Conservation (phyloP, 208 protist species). For the Spongospora subterranea region DNA sequence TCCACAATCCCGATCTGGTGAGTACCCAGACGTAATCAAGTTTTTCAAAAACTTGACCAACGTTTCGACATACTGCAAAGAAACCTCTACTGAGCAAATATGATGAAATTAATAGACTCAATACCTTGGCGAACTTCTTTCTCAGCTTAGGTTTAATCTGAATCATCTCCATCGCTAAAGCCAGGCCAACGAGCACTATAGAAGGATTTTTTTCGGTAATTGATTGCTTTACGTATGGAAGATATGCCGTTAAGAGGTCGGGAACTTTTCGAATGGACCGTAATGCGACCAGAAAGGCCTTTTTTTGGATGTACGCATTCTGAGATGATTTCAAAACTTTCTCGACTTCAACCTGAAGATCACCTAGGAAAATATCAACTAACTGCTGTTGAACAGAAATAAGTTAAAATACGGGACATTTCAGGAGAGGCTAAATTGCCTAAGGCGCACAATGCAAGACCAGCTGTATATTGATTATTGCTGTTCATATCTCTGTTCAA, state of each 20-base stretch:
- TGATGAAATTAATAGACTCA: neutral
- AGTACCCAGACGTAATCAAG: conserved; percentile 88
- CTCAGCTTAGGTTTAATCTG: conserved; percentile 67
- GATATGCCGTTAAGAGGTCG: conserved; percentile 62
- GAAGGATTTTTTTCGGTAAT: conserved; percentile 79
- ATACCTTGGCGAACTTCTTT: conserved; percentile 72
- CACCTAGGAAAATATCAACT: conserved; percentile 33
- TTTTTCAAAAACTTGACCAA: conserved; percentile 91
- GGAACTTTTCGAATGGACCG: conserved; percentile 66
- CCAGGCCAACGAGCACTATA: conserved; percentile 86
- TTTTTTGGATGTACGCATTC: conserved; percentile 43
- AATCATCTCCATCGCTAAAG: conserved; percentile 87
- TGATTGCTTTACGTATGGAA: conserved; percentile 56
- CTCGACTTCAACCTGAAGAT: conserved; percentile 38
- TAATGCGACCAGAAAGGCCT: conserved; percentile 60
- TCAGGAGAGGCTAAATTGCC: conserved; percentile 89
- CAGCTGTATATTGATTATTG: conserved; percentile 83
- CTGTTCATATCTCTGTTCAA: conserved; percentile 75
- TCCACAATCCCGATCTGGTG: conserved; percentile 87
- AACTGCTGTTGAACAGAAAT: neutral
- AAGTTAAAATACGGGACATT: conserved; percentile 70
- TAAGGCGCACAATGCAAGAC: conserved; percentile 83
- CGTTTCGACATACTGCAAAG: conserved; percentile 78
- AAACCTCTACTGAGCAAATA: neutral
- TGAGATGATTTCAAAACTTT: conserved; percentile 21